Percentiles rank a stretch among this genome's conserved stretches.
Evolutionary conservation across 257 asterid genomes (phyloP).

Genomic region (Sherardia arvensis): DNA sequence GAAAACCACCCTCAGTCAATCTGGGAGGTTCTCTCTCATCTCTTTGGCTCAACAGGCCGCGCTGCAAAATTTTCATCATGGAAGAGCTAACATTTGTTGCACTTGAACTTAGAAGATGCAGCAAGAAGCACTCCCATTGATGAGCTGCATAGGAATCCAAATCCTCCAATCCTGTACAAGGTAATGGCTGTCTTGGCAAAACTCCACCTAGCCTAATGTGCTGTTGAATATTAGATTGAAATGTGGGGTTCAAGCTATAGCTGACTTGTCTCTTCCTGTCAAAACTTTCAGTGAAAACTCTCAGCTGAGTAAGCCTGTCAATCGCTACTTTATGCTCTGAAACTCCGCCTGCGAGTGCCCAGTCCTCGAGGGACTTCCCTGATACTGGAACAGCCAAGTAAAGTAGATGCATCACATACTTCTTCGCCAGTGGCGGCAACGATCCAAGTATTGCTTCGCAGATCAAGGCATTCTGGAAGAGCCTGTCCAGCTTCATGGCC

Average conservation of each 20-base stretch:
- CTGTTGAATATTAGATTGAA: slow-evolving; percentile 77
- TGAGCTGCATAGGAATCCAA: slow-evolving; percentile 75
- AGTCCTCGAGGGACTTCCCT: slow-evolving; percentile 67
- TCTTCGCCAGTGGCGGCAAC: slow-evolving; percentile 89
- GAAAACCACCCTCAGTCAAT: slow-evolving; percentile 96
- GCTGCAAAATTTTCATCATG: slow-evolving; percentile 92
- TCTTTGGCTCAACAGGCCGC: slow-evolving; percentile 89
- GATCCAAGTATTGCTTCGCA: slow-evolving; percentile 95
- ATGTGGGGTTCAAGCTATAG: slow-evolving; percentile 54
- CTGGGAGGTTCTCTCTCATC: slow-evolving; percentile 75
- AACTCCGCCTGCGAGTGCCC: slow-evolving; percentile 79
- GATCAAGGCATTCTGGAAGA: slow-evolving; percentile 78
- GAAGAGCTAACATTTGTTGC: slow-evolving; percentile 78
- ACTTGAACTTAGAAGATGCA: slow-evolving; percentile 80
- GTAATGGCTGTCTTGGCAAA: slow-evolving; percentile 93
- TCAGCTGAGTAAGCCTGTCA: slow-evolving; percentile 72
- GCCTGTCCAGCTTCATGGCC: slow-evolving; percentile 76
- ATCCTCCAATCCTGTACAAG: slow-evolving; percentile 72
- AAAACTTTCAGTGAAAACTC: slow-evolving; percentile 66
- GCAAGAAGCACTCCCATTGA: slow-evolving; percentile 95
- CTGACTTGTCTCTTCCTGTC: slow-evolving; percentile 76
- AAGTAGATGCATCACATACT: slow-evolving; percentile 66
- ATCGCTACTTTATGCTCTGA: slow-evolving; percentile 81
- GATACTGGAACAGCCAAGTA: slow-evolving; percentile 57
- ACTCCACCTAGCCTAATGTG: slow-evolving; percentile 79